Conservation (phyloP, 2,329 filamentous ascomycete species). For the Emergomyces pasteurianus region DNA sequence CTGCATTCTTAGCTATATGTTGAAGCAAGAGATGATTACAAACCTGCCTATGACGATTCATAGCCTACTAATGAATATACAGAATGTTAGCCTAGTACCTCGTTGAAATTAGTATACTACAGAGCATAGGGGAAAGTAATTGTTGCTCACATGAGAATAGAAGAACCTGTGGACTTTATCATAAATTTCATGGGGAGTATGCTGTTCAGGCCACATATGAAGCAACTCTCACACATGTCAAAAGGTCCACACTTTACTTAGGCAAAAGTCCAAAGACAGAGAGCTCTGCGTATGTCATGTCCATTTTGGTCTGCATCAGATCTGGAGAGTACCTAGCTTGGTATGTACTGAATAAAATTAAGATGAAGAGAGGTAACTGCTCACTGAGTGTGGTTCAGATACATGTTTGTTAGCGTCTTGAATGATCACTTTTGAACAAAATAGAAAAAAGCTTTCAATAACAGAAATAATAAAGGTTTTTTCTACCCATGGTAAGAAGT, state of each 20-base stretch:
- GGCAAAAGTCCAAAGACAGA: slow-evolving; percentile 38
- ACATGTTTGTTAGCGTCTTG: neutral
- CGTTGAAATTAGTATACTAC: neutral
- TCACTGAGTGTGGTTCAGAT: slow-evolving; percentile 44
- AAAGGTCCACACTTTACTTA: slow-evolving; percentile 41
- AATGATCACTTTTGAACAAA: slow-evolving; percentile 30
- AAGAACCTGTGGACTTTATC: slow-evolving; percentile 33
- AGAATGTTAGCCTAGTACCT: neutral
- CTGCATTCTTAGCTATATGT: too few species aligned
- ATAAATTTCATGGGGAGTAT: slow-evolving; percentile 4
- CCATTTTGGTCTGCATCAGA: slow-evolving; percentile 41
- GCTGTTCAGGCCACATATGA: slow-evolving; percentile 32
- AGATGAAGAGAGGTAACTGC: neutral
- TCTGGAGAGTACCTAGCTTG: neutral
- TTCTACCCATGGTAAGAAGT: slow-evolving; percentile 53
- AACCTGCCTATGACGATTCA: slow-evolving; percentile 51
- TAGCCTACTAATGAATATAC: slow-evolving; percentile 24
- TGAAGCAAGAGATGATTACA: neutral
- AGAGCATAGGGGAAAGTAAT: neutral
- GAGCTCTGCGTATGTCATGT: slow-evolving; percentile 43
- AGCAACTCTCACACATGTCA: slow-evolving; percentile 40
- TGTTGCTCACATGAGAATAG: slow-evolving; percentile 9
- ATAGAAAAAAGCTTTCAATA: slow-evolving; percentile 46
- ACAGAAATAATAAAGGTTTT: slow-evolving; percentile 44
- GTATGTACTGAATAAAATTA: neutral